These are phyloP conservation scores for Paraurostyla sp. DNA, from an alignment of 73 alveolate species.

Conservation along the genomic window DNA sequence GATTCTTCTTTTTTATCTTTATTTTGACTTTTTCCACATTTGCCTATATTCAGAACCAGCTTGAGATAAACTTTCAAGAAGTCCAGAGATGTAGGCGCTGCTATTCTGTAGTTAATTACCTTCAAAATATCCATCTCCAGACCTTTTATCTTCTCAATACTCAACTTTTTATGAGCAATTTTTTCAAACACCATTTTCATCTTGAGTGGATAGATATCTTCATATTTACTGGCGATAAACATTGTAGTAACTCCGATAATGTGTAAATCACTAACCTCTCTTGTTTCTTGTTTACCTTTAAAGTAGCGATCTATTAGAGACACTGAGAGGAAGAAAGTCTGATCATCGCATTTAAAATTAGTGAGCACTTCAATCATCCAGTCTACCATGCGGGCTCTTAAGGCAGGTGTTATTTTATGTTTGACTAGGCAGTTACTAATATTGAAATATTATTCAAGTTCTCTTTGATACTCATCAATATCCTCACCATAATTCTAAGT, in stretches of 20 bases:
- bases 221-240: slow-evolving; percentile 93
- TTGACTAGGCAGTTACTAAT: background rate
- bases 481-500: slow-evolving; percentile 47
- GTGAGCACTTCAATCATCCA: slow-evolving; percentile 94
- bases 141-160: slow-evolving; percentile 77
- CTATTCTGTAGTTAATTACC: slow-evolving; percentile 75
- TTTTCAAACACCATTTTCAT: slow-evolving; percentile 88
- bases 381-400: slow-evolving; percentile 90
- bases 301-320: slow-evolving; percentile 80
- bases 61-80: slow-evolving; percentile 79
- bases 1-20: slow-evolving; percentile 8
- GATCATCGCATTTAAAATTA: slow-evolving; percentile 75
- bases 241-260: slow-evolving; percentile 91
- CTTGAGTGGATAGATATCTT: slow-evolving; percentile 92
- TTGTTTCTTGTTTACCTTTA: slow-evolving; percentile 16
- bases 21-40: slow-evolving; percentile 17
- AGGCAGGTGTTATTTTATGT: slow-evolving; percentile 80
- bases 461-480: slow-evolving; percentile 55
- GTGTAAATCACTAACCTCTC: slow-evolving; percentile 85
- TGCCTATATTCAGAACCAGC: slow-evolving; percentile 72
- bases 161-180: slow-evolving; percentile 90
- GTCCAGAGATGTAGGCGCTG: slow-evolving; percentile 90
- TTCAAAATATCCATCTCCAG: slow-evolving; percentile 86
- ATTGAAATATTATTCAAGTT: slow-evolving; percentile 13
- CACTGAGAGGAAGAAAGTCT: slow-evolving; percentile 82